Conservation (phyloP, 192 early-diverging fungal species). For the Dispira simplex region DNA sequence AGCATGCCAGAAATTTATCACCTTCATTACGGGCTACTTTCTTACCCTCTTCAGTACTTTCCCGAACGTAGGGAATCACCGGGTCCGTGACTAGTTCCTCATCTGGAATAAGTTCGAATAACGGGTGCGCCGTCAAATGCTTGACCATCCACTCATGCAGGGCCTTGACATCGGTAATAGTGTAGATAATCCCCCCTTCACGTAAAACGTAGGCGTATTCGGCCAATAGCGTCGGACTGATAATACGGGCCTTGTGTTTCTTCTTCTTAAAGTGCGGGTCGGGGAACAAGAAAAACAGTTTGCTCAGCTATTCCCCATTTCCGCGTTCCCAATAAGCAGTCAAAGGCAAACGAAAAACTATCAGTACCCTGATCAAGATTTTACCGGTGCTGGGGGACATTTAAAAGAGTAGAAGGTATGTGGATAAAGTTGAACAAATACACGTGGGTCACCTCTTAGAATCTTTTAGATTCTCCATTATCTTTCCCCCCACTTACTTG, state of each 20-base stretch:
- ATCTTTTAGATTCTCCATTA: no score
- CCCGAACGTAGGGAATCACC: constrained; percentile 63
- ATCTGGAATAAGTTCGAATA: constrained; percentile 74
- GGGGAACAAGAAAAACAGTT: constrained; percentile 96
- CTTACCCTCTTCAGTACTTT: constrained; percentile 94
- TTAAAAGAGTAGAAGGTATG: no score
- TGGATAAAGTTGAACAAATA: no score
- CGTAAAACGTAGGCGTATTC: constrained; percentile 95
- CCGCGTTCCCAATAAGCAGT: background rate
- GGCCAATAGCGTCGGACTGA: constrained; percentile 70
- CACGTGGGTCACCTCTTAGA: no score
- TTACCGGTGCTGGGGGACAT: no score
- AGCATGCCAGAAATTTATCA: constrained; percentile 84
- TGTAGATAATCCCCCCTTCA: constrained; percentile 85
- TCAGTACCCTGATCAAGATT: no score
- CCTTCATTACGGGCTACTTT: constrained; percentile 96
- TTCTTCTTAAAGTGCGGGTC: constrained; percentile 99
- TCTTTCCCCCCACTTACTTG: constrained; percentile 26
- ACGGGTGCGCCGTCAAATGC: constrained; percentile 82
- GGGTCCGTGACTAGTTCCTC: constrained; percentile 70
- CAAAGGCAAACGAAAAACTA: background rate
- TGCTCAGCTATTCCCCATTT: constrained; percentile 45
- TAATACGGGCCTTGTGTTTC: constrained; percentile 97
- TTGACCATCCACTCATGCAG: constrained; percentile 93
- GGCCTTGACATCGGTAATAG: constrained; percentile 87